A percentile compares a stretch with the other conserved stretches of the same genome.
Evolutionary conservation across 139 green algal genomes (phyloP).

Genomic region (Gonium pectorale): DNA sequence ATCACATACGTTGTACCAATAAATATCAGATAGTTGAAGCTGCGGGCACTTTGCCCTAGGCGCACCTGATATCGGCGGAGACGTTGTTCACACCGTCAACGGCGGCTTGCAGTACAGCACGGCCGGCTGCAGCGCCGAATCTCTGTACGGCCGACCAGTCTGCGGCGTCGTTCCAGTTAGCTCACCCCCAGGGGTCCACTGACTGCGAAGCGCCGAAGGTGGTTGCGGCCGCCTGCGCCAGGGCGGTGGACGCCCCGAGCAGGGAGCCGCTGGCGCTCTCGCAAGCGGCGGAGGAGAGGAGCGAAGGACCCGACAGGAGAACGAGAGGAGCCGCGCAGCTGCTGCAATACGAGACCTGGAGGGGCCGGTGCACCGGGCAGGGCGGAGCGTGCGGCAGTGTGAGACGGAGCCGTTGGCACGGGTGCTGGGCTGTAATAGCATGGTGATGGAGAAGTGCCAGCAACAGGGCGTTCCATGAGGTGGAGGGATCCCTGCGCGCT

Average conservation of each 20-base stretch:
- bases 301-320: background rate
- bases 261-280: background rate
- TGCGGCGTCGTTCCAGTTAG: background rate
- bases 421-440: no score
- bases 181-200: background rate
- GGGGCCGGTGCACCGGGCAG: background rate
- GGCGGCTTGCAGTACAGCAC: background rate
- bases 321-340: background rate
- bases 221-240: background rate
- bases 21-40: no score
- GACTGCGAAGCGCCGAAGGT: slow-evolving; percentile 20
- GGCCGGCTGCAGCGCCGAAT: background rate
- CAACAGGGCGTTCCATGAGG: no score
- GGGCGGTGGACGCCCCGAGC: background rate
- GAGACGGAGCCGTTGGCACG: no score
- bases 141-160: background rate
- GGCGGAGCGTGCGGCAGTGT: no score
- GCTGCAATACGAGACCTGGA: background rate
- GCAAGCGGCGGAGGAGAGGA: slow-evolving; percentile 4
- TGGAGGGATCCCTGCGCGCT: no score
- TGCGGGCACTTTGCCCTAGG: no score
- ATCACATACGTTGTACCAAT: no score
- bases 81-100: background rate
- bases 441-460: no score
- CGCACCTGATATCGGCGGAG: background rate